These are phyloP conservation scores for Psilocybe azurescens DNA, from an alignment of 768 basidiomycete genomes.

Conservation along the genomic window DNA sequence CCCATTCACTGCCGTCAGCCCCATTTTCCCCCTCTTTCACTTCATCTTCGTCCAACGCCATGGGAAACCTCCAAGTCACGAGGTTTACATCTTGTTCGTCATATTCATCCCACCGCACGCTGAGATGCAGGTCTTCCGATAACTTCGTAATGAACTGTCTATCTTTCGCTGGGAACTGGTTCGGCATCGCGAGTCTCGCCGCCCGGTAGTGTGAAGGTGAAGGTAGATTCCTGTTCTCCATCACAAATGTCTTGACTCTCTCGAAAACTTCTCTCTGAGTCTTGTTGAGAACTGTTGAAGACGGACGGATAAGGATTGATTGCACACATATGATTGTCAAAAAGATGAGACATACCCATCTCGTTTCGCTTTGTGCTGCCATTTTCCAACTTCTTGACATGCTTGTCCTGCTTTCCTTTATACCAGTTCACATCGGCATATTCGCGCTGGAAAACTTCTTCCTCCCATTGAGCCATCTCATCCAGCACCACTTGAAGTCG, in stretches of 20 bases:
- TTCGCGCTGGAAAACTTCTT: slow-evolving; percentile 91
- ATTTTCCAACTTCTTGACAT: slow-evolving; percentile 67
- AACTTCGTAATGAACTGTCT: slow-evolving; percentile 79
- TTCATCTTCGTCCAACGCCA: slow-evolving; percentile 37
- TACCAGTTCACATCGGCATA: slow-evolving; percentile 91
- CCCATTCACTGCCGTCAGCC: slow-evolving; percentile 54
- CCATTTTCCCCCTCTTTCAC: slow-evolving; percentile 39
- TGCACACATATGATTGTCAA: background rate
- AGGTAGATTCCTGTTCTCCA: slow-evolving; percentile 43
- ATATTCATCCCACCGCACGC: slow-evolving; percentile 91
- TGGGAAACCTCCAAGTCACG: slow-evolving; percentile 70
- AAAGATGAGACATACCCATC: slow-evolving; percentile 55
- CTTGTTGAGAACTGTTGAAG: slow-evolving; percentile 64
- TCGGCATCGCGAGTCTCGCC: slow-evolving; percentile 68
- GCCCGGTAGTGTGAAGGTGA: slow-evolving; percentile 36
- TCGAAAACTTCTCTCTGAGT: slow-evolving; percentile 82
- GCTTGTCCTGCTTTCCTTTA: slow-evolving; percentile 89
- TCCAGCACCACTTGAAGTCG: slow-evolving; percentile 87
- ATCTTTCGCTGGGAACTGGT: slow-evolving; percentile 82
- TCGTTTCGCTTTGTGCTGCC: slow-evolving; percentile 57
- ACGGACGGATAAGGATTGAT: background rate
- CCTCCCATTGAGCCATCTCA: slow-evolving; percentile 88
- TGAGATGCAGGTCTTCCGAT: slow-evolving; percentile 78
- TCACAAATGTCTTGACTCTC: slow-evolving; percentile 77
- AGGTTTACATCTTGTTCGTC: slow-evolving; percentile 83